Conservation (phyloP, 169 alveolate genomes). For the Eimeria acervulina region DNA sequence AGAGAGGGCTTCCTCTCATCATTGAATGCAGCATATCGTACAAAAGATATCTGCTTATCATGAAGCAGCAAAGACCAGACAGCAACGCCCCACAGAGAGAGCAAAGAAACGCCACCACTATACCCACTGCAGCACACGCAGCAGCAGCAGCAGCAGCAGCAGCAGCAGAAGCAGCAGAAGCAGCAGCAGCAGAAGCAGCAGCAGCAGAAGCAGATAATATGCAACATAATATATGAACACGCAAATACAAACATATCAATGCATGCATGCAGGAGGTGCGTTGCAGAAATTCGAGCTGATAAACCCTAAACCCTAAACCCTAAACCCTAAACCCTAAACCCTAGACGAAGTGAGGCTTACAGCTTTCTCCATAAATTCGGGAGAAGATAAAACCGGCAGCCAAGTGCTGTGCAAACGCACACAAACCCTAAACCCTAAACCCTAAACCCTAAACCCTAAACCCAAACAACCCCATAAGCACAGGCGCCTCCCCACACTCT, state of each 20-base stretch:
- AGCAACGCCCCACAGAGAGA: neutral
- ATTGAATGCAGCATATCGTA: neutral
- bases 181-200: neutral
- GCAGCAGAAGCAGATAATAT: neutral
- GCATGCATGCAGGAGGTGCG: too few species aligned
- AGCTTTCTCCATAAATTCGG: slow-evolving; percentile 47
- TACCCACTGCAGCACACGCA: slow-evolving; percentile 34
- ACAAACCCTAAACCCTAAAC: slow-evolving; percentile 43
- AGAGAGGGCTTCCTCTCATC: neutral
- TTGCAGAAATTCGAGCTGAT: too few species aligned
- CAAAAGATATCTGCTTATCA: slow-evolving; percentile 10
- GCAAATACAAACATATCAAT: too few species aligned
- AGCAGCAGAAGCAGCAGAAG: neutral
- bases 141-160: neutral
- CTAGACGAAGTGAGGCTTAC: neutral
- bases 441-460: slow-evolving; percentile 30
- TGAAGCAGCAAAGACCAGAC: slow-evolving; percentile 26
- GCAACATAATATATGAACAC: neutral
- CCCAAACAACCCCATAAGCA: too few species aligned
- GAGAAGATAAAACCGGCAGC: slow-evolving; percentile 58
- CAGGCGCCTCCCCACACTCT: too few species aligned
- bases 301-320: slow-evolving; percentile 27
- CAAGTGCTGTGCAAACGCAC: slow-evolving; percentile 16
- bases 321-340: slow-evolving; percentile 5
- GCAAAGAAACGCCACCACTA: slow-evolving; percentile 32